These are phyloP conservation scores for Physaria fendleri DNA, from an alignment of 345 rosid species.

Conservation along the genomic window DNA sequence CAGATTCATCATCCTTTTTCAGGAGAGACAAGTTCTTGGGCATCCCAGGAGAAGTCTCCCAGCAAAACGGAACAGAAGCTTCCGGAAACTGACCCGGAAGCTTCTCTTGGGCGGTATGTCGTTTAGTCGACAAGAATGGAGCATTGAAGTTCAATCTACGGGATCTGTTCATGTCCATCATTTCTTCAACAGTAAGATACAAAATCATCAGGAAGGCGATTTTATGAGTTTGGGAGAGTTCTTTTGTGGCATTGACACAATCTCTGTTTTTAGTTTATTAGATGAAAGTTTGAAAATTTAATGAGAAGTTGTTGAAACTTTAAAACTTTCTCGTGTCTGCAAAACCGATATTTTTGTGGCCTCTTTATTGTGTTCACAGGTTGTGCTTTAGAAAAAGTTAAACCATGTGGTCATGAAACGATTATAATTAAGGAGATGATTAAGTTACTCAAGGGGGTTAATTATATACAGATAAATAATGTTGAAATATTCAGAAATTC, in stretches of 20 bases:
- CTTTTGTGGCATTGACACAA: slow-evolving; percentile 16
- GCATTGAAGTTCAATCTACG: slow-evolving; percentile 62
- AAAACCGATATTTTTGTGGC: slow-evolving; percentile 28
- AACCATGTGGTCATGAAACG: slow-evolving; percentile 8
- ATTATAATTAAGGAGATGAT: neutral
- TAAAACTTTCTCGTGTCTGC: slow-evolving; percentile 48
- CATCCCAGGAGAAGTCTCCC: slow-evolving; percentile 83
- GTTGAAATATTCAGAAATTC: slow-evolving; percentile 3
- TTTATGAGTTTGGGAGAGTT: slow-evolving; percentile 2
- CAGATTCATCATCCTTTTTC: slow-evolving; percentile 24
- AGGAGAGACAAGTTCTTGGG: slow-evolving; percentile 39
- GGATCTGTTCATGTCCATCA: slow-evolving; percentile 34
- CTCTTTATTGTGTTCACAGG: slow-evolving; percentile 45
- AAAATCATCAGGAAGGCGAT: slow-evolving; percentile 5
- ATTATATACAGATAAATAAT: neutral
- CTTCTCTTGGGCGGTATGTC: slow-evolving; percentile 29
- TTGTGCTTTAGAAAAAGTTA: slow-evolving; percentile 3
- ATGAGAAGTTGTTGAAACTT: slow-evolving; percentile 32
- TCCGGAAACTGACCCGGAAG: slow-evolving; percentile 16
- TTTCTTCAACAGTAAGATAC: slow-evolving; percentile 22
- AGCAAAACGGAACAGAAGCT: slow-evolving; percentile 62
- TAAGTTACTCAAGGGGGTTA: neutral
- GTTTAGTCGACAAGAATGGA: slow-evolving; percentile 66
- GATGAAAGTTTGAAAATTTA: slow-evolving; percentile 20
- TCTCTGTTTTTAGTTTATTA: neutral